phyloP scores from a whole-genome alignment of 768 basidiomycete species.

The Royoungia palumana region DNA sequence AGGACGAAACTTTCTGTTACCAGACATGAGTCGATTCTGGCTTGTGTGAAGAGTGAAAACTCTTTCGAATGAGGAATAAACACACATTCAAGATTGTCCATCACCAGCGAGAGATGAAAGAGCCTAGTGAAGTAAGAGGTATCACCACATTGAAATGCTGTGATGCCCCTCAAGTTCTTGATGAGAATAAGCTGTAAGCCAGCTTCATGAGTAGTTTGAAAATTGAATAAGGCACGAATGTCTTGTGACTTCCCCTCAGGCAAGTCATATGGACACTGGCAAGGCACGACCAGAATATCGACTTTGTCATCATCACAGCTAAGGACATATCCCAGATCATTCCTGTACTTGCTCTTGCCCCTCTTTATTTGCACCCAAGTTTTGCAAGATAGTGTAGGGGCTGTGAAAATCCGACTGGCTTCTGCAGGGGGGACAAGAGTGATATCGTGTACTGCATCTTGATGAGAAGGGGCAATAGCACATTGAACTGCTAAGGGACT shows the following conservation, averaged over 20 bases:
- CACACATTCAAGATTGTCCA: neutral
- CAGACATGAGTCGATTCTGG: neutral
- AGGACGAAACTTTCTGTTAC: no score
- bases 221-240: neutral
- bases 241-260: neutral
- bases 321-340: neutral
- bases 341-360: neutral
- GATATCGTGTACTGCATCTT: neutral
- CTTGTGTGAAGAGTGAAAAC: neutral
- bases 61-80: neutral
- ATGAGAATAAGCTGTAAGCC: neutral
- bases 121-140: neutral
- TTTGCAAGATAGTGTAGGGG: neutral
- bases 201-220: neutral
- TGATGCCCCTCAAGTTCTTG: neutral
- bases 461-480: neutral
- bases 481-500: neutral
- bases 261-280: neutral
- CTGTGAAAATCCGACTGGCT: neutral
- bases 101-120: neutral
- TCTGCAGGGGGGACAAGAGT: neutral
- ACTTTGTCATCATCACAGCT: neutral
- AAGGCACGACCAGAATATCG: neutral
- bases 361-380: neutral
- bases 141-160: neutral